Conservation (phyloP, 2,329 filamentous ascomycete genomes). For the Pyrenochaeta sp. region DNA sequence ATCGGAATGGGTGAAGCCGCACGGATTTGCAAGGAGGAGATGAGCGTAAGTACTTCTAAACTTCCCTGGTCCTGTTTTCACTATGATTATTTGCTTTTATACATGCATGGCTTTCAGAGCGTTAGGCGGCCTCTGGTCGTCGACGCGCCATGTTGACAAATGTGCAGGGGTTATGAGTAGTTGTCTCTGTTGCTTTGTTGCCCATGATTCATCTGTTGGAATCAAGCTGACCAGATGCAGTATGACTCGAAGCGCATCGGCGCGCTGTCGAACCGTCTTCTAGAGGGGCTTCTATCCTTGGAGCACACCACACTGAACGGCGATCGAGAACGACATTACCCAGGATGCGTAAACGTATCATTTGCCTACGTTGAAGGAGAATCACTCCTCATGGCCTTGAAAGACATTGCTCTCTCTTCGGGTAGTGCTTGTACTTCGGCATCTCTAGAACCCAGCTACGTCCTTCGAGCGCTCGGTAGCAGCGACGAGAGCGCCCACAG, state of each 20-base stretch:
- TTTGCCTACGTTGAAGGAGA: conserved; percentile 99
- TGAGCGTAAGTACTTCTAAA: conserved; percentile 73
- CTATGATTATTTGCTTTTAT: conserved; percentile 80
- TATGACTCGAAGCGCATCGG: conserved; percentile 91
- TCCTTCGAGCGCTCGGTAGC: conserved; percentile 90
- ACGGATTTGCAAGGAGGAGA: conserved; percentile 87
- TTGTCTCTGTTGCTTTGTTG: conserved; percentile 1
- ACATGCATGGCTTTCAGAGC: conserved; percentile 92
- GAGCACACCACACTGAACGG: conserved; percentile 95
- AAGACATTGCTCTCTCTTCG: conserved; percentile 96
- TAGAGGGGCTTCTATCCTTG: conserved; percentile 82
- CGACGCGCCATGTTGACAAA: conserved; percentile 59
- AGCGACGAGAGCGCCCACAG: conserved; percentile 98
- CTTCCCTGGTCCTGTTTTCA: conserved; percentile 31
- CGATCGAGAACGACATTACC: conserved; percentile 83
- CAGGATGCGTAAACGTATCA: conserved; percentile 96
- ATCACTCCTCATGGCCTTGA: conserved; percentile 96
- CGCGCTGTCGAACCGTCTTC: conserved; percentile 80
- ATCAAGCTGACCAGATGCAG: conserved; percentile 58
- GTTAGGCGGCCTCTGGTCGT: conserved; percentile 40
- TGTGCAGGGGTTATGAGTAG: conserved; percentile 72
- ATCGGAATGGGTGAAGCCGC: conserved; percentile 97
- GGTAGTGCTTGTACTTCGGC: conserved; percentile 97
- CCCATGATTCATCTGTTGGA: not conserved
- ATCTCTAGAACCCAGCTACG: conserved; percentile 95